Base-by-base conservation (phyloP, 2,329 filamentous ascomycete species). In the Trichoderma simmonsii region DNA sequence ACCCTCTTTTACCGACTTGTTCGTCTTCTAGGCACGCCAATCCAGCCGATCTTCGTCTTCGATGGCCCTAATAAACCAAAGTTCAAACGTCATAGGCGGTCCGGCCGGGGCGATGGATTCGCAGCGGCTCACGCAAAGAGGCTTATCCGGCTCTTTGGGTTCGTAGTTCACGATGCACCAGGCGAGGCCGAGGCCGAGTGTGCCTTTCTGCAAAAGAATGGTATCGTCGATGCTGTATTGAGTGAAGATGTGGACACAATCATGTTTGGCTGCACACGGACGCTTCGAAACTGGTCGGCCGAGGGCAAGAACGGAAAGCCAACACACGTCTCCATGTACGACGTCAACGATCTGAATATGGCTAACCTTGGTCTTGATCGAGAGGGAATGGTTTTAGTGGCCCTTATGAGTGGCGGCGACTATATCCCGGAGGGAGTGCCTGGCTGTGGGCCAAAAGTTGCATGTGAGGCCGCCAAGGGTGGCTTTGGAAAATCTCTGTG, bases 101-200 rank as follows among this genome's bases (percentile, higher is more conserved):
- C 90, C 0, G 86, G 88, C 0, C 86, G 88, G 3, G 87, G 93
- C 65, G 88, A 91, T 78, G 86, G 88, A 70, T 84, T 94, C 72
- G 86, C 93, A 74, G 89, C 90, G 48, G 90, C 92, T 59, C 89
- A 94, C 73, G 94, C 93, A 1, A 98, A 97, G 82, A 90, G 92
- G 62, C 83, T 98, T 6, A 90, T 98, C 61, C 90, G 91, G 64
- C 85, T 96, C 1, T 98, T 98, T 80, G 94, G 92, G 1, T 97
- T 97, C 78, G 88, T 90, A 1, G 88, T 89, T 63, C 94, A 98
- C 80, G 90, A 94, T 77, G 96, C 96, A 6, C 96, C 95, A 0
- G 96, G 96, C 11, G 96, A 99, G 79, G 96, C 95, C 3, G 96
- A 99, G 80, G 96, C 96, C 1, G 96, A 99, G 82, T 99, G 96